Percentiles rank a stretch among this genome's conserved stretches.
Conservation (phyloP, 805 yeast species). For the Limtongozyma cylindracea region DNA sequence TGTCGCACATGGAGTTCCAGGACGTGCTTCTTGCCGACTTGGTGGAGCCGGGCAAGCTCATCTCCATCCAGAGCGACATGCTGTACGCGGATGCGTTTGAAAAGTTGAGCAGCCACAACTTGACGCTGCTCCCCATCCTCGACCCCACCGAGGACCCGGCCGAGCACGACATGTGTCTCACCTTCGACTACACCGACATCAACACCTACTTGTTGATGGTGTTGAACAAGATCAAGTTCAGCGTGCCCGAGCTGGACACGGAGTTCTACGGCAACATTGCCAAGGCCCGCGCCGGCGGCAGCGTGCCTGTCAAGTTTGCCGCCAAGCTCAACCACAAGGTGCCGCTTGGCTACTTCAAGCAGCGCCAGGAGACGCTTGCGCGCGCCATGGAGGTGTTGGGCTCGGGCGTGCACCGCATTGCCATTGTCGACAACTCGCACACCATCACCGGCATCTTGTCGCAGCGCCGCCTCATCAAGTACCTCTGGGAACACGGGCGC, state of each 20-base stretch:
- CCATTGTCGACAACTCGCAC: conserved; percentile 26
- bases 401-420: conserved; percentile 88
- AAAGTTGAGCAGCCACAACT: conserved; percentile 37
- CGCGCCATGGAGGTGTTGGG: conserved; percentile 73
- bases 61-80: conserved; percentile 34
- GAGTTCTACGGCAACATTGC: conserved; percentile 16
- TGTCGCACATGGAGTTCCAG: conserved; percentile 29
- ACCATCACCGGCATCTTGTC: conserved; percentile 61
- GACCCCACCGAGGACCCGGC: no score
- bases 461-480: conserved; percentile 69
- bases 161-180: conserved; percentile 39
- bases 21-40: conserved; percentile 47
- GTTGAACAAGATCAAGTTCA: conserved; percentile 33
- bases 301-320: conserved; percentile 79
- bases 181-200: conserved; percentile 82
- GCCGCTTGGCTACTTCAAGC: conserved; percentile 61
- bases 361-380: conserved; percentile 36
- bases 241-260: conserved; percentile 7
- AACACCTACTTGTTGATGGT: conserved; percentile 70
- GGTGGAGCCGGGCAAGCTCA: conserved; percentile 54
- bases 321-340: conserved; percentile 69
- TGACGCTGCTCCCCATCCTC: conserved; percentile 71
- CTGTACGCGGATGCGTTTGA: conserved; percentile 83
- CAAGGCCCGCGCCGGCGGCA: conserved; percentile 66
- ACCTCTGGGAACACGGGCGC: conserved; percentile 82